Conservation (phyloP, 495 filamentous ascomycete species). For the Penicillium desertorum region DNA sequence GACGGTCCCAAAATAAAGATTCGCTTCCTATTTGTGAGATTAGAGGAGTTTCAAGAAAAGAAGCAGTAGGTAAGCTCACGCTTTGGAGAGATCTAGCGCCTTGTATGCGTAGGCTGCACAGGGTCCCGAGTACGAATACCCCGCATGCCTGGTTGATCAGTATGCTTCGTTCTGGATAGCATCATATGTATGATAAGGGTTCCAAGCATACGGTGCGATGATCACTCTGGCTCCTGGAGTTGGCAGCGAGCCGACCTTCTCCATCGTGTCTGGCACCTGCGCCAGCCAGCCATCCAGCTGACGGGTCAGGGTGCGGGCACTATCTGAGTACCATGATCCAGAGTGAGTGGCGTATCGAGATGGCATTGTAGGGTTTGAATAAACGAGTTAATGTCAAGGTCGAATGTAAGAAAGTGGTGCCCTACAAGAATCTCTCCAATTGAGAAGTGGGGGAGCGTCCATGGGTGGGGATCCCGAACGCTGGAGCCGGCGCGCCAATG, state of each 20-base stretch:
- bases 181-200: not conserved
- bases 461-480: constrained; percentile 24
- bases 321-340: constrained; percentile 83
- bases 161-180: not conserved
- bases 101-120: constrained; percentile 96
- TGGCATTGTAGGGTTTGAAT: constrained; percentile 42
- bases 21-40: constrained; percentile 61
- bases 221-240: constrained; percentile 78
- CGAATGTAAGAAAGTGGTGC: constrained; percentile 7
- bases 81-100: constrained; percentile 76
- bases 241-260: constrained; percentile 61
- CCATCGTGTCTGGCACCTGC: constrained; percentile 64
- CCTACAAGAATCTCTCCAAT: constrained; percentile 1
- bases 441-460: constrained; percentile 31
- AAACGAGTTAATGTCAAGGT: constrained; percentile 1
- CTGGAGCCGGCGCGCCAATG: constrained; percentile 3
- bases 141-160: constrained; percentile 71
- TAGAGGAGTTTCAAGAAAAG: constrained; percentile 4
- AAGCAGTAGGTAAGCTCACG: constrained; percentile 46
- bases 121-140: constrained; percentile 91
- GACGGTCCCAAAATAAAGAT: constrained; percentile 95
- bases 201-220: constrained; percentile 83
- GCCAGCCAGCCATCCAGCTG: constrained; percentile 81
- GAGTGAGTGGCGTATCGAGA: constrained; percentile 68
- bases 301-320: constrained; percentile 54